phyloP scores from a whole-genome alignment of 495 filamentous ascomycete genomes.

The Aspergillus panamensis region DNA sequence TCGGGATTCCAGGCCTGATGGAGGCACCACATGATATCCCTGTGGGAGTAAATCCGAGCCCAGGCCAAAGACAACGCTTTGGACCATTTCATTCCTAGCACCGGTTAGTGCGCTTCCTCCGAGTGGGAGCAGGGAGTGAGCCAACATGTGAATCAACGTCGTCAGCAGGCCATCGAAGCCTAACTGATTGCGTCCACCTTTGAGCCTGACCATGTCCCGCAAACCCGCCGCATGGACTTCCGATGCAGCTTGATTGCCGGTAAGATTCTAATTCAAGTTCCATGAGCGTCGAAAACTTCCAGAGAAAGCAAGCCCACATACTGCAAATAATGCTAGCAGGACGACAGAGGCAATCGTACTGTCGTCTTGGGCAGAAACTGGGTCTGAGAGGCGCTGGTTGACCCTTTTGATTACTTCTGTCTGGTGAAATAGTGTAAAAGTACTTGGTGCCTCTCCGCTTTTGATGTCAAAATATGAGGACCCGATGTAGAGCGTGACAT shows the following conservation, averaged over 20 bases:
- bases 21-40: background rate
- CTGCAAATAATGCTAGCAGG: constrained; percentile 2
- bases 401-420: background rate
- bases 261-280: background rate
- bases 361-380: background rate
- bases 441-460: background rate
- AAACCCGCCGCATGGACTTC: background rate
- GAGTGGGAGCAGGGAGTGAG: background rate
- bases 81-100: constrained; percentile 4
- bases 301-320: background rate
- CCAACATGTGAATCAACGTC: constrained; percentile 2
- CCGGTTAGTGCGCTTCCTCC: background rate
- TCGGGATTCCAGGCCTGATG: background rate
- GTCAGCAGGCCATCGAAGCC: background rate
- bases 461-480: constrained; percentile 6
- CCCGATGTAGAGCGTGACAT: constrained; percentile 8
- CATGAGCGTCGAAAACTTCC: background rate
- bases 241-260: constrained; percentile 3
- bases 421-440: constrained; percentile 9
- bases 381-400: constrained; percentile 7
- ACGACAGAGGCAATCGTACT: constrained; percentile 5
- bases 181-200: background rate
- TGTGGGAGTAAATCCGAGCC: background rate
- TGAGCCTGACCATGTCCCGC: background rate
- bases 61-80: constrained; percentile 7